Base-by-base conservation (phyloP, 2,329 filamentous ascomycete genomes). In the Xylaria sp. region DNA sequence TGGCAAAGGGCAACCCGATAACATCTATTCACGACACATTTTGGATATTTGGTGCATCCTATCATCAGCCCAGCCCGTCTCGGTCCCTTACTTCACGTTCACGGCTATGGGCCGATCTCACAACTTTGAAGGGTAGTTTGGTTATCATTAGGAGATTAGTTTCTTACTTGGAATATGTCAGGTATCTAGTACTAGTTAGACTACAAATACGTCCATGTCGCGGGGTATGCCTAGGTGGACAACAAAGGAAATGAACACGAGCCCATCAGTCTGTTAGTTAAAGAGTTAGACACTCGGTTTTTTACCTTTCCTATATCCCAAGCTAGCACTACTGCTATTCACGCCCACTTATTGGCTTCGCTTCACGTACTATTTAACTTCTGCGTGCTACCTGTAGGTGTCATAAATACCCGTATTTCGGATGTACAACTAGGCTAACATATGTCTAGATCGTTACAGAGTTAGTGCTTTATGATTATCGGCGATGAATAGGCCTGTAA, bases 21-120 rank as follows among this genome's bases (percentile, higher is more conserved):
- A 29, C 37, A 51, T 13, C 46, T 37, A 9, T 21, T 10, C 43
- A 41, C 17, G 41, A 43, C 43, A 49, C 37, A 25, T 33, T 35
- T 23, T 38, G 33, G 19, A 56, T 8, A 11, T n/a, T 35, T 44
- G 19, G 13, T 25, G 15, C 35, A 47, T 56, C 35, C 48, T 37
- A 43, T 54, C 23, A 43, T 44, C 46, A 29, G 40, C n/a, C 21
- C 7, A 13, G 44, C 41, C 43, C 27, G 23, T 23, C 31, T 52
- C 41, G 37, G 62, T 56, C 58, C 37, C 40, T 52, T 51, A 57
- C 58, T 61, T 65, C 57, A 57, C 31, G 51, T 65, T 66, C 64
- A 67, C 49, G 61, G 47, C 60, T 17, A 68, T 69, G 67, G 65
- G 69, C 65, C 54, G 63, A 31, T 62, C 66, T 63, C 17, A 55